Evolutionary conservation across 1,284 basidiomycete genomes (phyloP).

Genomic region (Coriolopsis trogii): DNA sequence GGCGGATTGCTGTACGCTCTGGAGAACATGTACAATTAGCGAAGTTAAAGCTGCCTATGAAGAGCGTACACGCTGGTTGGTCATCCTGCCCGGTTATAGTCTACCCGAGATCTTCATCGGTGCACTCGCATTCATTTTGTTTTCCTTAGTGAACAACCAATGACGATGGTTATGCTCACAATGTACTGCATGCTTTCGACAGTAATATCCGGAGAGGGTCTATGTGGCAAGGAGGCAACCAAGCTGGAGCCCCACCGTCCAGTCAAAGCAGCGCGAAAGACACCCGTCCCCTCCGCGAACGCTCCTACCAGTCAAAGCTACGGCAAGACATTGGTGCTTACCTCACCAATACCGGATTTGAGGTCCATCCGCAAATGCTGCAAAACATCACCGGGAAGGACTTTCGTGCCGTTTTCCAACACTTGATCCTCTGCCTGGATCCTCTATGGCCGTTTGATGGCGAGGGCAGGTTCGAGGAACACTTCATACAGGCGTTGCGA

Average conservation of each 20-base stretch:
- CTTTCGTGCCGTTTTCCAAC: constrained; percentile 80
- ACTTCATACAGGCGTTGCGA: constrained; percentile 74
- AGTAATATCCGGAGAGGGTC: constrained; percentile 70
- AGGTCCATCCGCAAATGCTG: constrained; percentile 67
- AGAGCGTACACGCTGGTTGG: no score
- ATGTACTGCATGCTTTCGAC: neutral
- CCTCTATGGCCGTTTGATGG: constrained; percentile 61
- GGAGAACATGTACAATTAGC: no score
- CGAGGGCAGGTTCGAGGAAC: constrained; percentile 75
- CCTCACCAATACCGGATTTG: constrained; percentile 63
- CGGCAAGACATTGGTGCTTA: constrained; percentile 74
- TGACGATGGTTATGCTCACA: no score
- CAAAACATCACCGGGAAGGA: constrained; percentile 80
- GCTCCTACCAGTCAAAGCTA: constrained; percentile 72
- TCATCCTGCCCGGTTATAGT: no score
- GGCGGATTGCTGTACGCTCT: no score
- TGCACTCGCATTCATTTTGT: no score
- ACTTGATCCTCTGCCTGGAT: constrained; percentile 75
- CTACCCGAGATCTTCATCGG: no score
- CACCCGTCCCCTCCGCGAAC: constrained; percentile 73
- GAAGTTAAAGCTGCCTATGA: no score
- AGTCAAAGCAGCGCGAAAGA: constrained; percentile 62
- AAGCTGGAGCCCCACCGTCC: constrained; percentile 48
- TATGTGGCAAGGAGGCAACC: constrained; percentile 54
- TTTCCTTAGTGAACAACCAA: no score